A percentile compares a stretch with the other conserved stretches of the same genome.
Conservation (phyloP, 192 early-diverging fungal genomes). For the Piromyces sp. region DNA sequence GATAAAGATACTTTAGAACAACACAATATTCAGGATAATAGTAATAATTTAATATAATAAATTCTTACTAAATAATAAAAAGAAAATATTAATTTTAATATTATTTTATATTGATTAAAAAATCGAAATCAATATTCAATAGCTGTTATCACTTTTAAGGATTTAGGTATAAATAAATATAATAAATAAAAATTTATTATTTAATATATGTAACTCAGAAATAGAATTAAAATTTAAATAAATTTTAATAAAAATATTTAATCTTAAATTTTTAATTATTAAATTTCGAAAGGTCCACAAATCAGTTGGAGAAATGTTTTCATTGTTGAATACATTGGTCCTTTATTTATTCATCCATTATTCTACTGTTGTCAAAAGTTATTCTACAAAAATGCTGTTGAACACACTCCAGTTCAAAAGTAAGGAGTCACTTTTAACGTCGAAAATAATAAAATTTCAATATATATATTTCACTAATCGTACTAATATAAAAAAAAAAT, state of each 20-base stretch:
- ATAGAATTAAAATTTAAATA: no score
- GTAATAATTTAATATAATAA: background rate
- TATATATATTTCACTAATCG: no score
- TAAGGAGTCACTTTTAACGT: no score
- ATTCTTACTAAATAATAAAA: no score
- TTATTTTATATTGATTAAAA: background rate
- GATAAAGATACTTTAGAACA: background rate
- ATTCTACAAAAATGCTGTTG: slow-evolving; percentile 47
- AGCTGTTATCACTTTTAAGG: background rate
- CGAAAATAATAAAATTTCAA: background rate
- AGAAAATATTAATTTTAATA: background rate
- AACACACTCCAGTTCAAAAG: slow-evolving; percentile 59
- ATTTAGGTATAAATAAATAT: no score
- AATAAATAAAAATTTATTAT: no score
- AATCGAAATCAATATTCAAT: background rate
- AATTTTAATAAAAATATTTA: no score
- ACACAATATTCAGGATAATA: background rate
- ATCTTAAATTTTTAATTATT: no score
- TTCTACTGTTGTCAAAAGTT: slow-evolving; percentile 55
- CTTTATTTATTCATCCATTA: slow-evolving; percentile 68
- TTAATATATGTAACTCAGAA: no score
- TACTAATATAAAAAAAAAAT: no score
- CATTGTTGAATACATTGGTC: slow-evolving; percentile 82
- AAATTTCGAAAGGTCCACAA: slow-evolving; percentile 61
- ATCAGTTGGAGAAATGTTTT: slow-evolving; percentile 89